Evolutionary conservation across 495 filamentous ascomycete species (phyloP).

Genomic region (Elasticomyces elasticus): DNA sequence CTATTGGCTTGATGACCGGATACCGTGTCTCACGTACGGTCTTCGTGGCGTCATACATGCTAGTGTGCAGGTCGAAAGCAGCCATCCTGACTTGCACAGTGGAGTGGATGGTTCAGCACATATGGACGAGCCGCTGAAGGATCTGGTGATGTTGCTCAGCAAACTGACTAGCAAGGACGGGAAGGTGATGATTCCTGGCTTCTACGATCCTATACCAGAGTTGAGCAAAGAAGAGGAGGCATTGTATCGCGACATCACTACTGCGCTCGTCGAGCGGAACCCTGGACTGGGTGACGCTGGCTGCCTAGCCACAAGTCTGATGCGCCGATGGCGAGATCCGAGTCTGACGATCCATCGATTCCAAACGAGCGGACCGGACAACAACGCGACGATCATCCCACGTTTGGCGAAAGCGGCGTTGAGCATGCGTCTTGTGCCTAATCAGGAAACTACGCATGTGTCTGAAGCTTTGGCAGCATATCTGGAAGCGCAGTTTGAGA

Average conservation of each 20-base stretch:
- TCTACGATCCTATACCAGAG: slow-evolving; percentile 73
- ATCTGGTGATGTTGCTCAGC: slow-evolving; percentile 70
- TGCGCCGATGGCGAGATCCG: slow-evolving; percentile 92
- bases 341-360: slow-evolving; percentile 88
- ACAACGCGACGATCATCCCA: slow-evolving; percentile 77
- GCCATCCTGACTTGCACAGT: slow-evolving; percentile 82
- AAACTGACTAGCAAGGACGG: slow-evolving; percentile 62
- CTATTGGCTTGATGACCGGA: slow-evolving; percentile 95
- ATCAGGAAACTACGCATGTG: slow-evolving; percentile 72
- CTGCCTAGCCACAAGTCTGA: slow-evolving; percentile 63
- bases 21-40: slow-evolving; percentile 91
- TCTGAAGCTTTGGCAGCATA: slow-evolving; percentile 54
- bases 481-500: slow-evolving; percentile 59
- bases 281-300: slow-evolving; percentile 57
- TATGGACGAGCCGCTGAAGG: slow-evolving; percentile 81
- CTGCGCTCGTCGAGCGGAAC: slow-evolving; percentile 60
- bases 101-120: slow-evolving; percentile 87
- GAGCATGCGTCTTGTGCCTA: slow-evolving; percentile 85
- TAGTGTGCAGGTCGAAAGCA: slow-evolving; percentile 73
- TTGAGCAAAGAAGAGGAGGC: slow-evolving; percentile 65
- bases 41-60: slow-evolving; percentile 91
- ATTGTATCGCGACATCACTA: slow-evolving; percentile 74
- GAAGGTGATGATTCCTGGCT: slow-evolving; percentile 57
- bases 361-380: slow-evolving; percentile 71
- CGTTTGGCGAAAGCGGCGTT: slow-evolving; percentile 73